phyloP scores from a whole-genome alignment of 441 rosid genomes.

The Codiaeum variegatum region DNA sequence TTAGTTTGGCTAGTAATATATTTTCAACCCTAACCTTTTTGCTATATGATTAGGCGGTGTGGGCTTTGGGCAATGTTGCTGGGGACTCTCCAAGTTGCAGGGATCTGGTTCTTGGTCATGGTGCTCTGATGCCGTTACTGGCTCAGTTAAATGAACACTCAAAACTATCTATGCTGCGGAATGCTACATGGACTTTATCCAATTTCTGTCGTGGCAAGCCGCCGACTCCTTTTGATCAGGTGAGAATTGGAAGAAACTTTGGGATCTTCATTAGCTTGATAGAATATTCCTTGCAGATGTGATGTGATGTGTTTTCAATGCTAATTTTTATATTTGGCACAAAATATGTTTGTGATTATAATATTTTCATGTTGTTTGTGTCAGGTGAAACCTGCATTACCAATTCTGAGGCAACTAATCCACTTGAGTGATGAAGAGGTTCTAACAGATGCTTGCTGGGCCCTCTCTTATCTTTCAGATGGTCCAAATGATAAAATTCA shows the following conservation, averaged over 20 bases:
- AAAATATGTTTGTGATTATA: background rate
- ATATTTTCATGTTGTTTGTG: background rate
- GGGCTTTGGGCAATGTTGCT: conserved; percentile 79
- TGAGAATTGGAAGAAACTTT: conserved; percentile 10
- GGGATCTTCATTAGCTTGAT: background rate
- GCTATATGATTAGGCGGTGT: conserved; percentile 44
- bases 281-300: background rate
- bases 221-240: conserved; percentile 62
- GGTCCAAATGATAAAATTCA: conserved; percentile 74
- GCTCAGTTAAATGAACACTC: conserved; percentile 58
- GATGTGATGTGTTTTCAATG: background rate
- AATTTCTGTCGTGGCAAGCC: conserved; percentile 77
- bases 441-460: conserved; percentile 70
- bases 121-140: conserved; percentile 50
- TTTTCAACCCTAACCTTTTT: background rate
- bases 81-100: conserved; percentile 74
- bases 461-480: conserved; percentile 68
- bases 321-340: background rate
- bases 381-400: conserved; percentile 63
- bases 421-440: conserved; percentile 70
- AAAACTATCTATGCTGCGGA: conserved; percentile 67
- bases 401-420: conserved; percentile 47
- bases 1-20: background rate
- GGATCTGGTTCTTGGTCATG: conserved; percentile 60
- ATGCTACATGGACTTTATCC: conserved; percentile 82